Conservation (phyloP, 1,284 basidiomycete species). For the Schizopora paradoxa region DNA sequence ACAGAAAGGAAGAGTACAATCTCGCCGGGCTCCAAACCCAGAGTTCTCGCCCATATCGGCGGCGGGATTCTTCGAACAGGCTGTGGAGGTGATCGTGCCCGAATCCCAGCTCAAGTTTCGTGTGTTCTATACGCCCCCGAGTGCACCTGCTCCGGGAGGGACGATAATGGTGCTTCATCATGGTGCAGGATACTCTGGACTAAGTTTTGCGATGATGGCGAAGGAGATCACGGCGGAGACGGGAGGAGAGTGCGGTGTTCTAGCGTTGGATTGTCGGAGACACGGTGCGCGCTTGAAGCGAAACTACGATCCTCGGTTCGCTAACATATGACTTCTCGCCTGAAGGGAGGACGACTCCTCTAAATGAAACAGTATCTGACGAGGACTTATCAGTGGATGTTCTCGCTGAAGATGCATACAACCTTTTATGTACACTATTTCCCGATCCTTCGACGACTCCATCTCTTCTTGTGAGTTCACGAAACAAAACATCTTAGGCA, state of each 20-base stretch:
- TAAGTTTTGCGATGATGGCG: constrained; percentile 87
- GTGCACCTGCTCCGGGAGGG: constrained; percentile 42
- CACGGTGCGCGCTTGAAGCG: constrained; percentile 61
- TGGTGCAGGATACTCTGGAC: constrained; percentile 86
- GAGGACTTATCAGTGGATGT: constrained; percentile 72
- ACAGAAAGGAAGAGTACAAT: constrained; percentile 19
- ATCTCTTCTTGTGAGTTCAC: constrained; percentile 59
- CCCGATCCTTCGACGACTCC: constrained; percentile 61
- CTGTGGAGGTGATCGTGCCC: constrained; percentile 66
- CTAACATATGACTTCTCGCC: background rate
- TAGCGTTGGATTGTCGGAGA: constrained; percentile 81
- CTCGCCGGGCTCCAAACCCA: constrained; percentile 40
- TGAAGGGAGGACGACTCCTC: constrained; percentile 55
- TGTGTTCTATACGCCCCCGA: constrained; percentile 65
- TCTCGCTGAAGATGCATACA: constrained; percentile 68
- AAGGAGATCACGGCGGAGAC: constrained; percentile 63
- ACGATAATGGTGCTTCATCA: constrained; percentile 90
- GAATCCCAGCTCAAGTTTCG: constrained; percentile 59
- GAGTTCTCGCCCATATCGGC: constrained; percentile 72
- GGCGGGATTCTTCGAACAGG: constrained; percentile 67
- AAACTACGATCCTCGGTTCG: constrained; percentile 8
- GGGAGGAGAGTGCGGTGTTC: constrained; percentile 74
- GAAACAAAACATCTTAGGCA: constrained; percentile 3
- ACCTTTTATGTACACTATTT: constrained; percentile 64
- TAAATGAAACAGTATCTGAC: constrained; percentile 35